Evolutionary conservation across 2,329 filamentous ascomycete species (phyloP).

Genomic region (Paraphaeosphaeria minitans): DNA sequence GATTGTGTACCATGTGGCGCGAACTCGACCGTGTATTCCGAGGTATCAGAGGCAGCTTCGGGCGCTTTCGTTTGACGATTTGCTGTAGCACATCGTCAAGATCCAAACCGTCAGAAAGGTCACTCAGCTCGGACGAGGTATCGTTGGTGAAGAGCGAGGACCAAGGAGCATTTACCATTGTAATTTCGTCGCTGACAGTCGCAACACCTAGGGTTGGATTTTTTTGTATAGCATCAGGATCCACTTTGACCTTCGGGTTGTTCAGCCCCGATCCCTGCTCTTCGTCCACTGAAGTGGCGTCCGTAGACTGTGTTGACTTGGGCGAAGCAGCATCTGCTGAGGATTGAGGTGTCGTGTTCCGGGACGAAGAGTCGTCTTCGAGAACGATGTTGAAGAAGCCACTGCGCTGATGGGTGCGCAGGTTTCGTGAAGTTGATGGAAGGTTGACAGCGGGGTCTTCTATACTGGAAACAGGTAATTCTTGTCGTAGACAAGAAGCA

Average conservation of each 20-base stretch:
- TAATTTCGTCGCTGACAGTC: conserved; percentile 35
- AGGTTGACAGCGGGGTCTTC: conserved; percentile 33
- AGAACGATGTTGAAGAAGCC: conserved; percentile 36
- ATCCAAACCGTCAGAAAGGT: conserved; percentile 46
- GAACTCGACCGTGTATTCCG: conserved; percentile 46
- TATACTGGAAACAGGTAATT: conserved; percentile 40
- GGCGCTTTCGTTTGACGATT: conserved; percentile 43
- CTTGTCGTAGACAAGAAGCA: conserved; percentile 36
- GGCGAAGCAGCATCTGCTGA: conserved; percentile 34
- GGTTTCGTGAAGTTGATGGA: conserved; percentile 27
- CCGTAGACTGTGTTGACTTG: conserved; percentile 44
- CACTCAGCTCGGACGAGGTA: conserved; percentile 45
- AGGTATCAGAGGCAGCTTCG: conserved; percentile 23
- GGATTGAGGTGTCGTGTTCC: conserved; percentile 37
- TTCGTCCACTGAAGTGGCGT: conserved; percentile 46
- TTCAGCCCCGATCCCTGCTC: conserved; percentile 21
- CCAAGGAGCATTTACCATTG: conserved; percentile 38
- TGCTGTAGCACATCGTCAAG: conserved; percentile 45
- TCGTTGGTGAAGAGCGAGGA: conserved; percentile 37
- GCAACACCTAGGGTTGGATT: conserved; percentile 36
- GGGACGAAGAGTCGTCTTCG: conserved; percentile 36
- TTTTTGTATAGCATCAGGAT: conserved; percentile 26
- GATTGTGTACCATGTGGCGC: conserved; percentile 33
- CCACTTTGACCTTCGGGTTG: conserved; percentile 27
- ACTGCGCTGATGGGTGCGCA: conserved; percentile 41